These are phyloP conservation scores for Fusarium vanettenii DNA, from an alignment of 2,329 filamentous ascomycete species.

Conservation along the genomic window DNA sequence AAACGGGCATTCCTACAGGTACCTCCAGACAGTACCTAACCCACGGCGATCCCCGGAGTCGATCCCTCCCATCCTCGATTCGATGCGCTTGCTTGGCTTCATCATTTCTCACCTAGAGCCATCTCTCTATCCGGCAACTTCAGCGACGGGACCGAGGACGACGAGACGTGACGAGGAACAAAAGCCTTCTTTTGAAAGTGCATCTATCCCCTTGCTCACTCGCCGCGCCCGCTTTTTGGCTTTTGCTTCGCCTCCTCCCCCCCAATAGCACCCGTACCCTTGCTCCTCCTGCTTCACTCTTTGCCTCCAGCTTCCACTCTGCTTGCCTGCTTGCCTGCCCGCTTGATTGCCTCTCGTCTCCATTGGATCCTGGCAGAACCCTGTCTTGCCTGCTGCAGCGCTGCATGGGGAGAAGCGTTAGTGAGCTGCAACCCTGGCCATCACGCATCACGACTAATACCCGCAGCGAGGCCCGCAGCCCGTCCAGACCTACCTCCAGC, in stretches of 20 bases:
- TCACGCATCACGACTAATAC: slow-evolving; percentile 19
- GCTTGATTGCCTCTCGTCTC: background rate
- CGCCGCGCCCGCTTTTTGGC: slow-evolving; percentile 2
- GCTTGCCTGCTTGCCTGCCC: slow-evolving; percentile 1
- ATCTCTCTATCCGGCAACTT: slow-evolving; percentile 2
- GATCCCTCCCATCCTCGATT: slow-evolving; percentile 11
- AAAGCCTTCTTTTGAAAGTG: background rate
- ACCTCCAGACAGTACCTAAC: slow-evolving; percentile 3
- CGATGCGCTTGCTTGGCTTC: slow-evolving; percentile 18
- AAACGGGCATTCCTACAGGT: slow-evolving; percentile 8
- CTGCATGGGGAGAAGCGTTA: background rate
- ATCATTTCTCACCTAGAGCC: slow-evolving; percentile 32
- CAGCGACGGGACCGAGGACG: background rate
- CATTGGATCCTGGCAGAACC: background rate
- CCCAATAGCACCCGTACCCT: background rate
- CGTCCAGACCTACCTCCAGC: background rate
- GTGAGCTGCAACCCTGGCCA: slow-evolving; percentile 18
- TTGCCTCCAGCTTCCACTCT: background rate
- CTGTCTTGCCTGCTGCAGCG: background rate
- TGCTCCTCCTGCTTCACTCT: background rate
- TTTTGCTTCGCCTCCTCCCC: slow-evolving; percentile 16
- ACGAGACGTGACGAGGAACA: background rate
- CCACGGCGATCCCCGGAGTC: slow-evolving; percentile 29
- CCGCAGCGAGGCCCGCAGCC: slow-evolving; percentile 1
- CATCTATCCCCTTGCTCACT: background rate